These are phyloP conservation scores for Pochonia chlamydosporia DNA, from an alignment of 2,329 filamentous ascomycete genomes.

Conservation along the genomic window DNA sequence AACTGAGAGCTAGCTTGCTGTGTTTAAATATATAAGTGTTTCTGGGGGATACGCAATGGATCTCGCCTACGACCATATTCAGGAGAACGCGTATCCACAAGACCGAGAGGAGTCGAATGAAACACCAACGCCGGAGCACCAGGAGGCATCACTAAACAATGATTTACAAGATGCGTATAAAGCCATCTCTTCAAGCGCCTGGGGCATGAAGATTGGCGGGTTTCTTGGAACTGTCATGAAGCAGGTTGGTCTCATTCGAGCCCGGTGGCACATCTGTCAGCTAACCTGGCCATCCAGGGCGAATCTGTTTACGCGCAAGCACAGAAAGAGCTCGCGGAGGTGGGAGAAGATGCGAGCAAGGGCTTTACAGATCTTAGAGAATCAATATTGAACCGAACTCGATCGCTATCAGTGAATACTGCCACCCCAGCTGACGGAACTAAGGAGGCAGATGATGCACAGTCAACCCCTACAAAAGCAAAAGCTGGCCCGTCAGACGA, in stretches of 20 bases:
- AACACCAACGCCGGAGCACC: slow-evolving; percentile 33
- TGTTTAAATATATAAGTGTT: not conserved
- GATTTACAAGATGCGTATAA: slow-evolving; percentile 95
- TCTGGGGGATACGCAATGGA: slow-evolving; percentile 59
- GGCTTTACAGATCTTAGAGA: slow-evolving; percentile 67
- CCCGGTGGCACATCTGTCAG: too few relatives aligned
- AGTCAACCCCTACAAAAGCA: slow-evolving; percentile 40
- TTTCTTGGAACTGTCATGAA: slow-evolving; percentile 90
- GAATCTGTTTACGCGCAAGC: slow-evolving; percentile 80
- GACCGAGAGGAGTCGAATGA: slow-evolving; percentile 44
- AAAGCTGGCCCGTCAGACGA: slow-evolving; percentile 36
- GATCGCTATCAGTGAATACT: slow-evolving; percentile 62
- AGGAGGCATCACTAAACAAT: slow-evolving; percentile 60
- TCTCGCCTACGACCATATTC: slow-evolving; percentile 93
- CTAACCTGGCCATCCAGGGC: slow-evolving; percentile 46
- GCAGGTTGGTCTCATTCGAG: slow-evolving; percentile 53
- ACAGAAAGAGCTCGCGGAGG: slow-evolving; percentile 74
- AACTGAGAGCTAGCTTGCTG: not conserved
- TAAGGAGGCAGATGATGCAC: slow-evolving; percentile 28
- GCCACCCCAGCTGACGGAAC: slow-evolving; percentile 23
- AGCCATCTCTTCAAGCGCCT: slow-evolving; percentile 83
- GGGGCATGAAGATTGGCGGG: slow-evolving; percentile 83
- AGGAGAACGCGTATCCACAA: slow-evolving; percentile 69
- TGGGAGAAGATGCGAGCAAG: slow-evolving; percentile 75
- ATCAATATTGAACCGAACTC: slow-evolving; percentile 65